phyloP scores from a whole-genome alignment of 2,329 filamentous ascomycete genomes.

The Aspergillus viridinutans region DNA sequence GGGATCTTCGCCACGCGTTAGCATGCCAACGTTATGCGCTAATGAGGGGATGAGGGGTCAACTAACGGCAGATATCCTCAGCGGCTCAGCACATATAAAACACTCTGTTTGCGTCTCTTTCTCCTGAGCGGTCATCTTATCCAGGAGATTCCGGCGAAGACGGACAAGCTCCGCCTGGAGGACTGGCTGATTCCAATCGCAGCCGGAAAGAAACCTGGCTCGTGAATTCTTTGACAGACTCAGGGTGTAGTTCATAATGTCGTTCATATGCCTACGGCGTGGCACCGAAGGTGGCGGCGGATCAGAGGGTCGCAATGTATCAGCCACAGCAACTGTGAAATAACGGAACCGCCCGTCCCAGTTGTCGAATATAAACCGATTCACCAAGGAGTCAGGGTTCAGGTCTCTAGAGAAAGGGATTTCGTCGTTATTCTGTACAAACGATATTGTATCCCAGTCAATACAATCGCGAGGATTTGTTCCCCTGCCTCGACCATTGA shows the following conservation, averaged over 20 bases:
- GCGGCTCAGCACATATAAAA: conserved; percentile 70
- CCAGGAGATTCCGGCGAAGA: conserved; percentile 78
- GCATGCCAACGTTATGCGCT: not conserved
- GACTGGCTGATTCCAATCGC: conserved; percentile 72
- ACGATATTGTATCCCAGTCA: conserved; percentile 40
- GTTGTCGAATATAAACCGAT: conserved; percentile 54
- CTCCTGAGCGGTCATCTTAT: conserved; percentile 56
- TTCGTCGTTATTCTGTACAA: conserved; percentile 37
- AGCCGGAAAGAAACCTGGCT: conserved; percentile 42
- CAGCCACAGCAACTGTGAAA: conserved; percentile 43
- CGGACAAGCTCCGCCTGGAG: conserved; percentile 69
- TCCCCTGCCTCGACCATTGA: conserved; percentile 3
- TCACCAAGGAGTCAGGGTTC: conserved; percentile 37
- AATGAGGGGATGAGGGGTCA: not conserved
- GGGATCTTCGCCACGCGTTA: conserved; percentile 55
- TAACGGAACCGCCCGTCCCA: conserved; percentile 57
- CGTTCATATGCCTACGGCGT: conserved; percentile 47
- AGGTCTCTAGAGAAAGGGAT: conserved; percentile 45
- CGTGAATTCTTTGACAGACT: conserved; percentile 66
- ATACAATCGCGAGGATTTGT: conserved; percentile 28
- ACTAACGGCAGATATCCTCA: conserved; percentile 71
- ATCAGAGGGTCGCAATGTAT: conserved; percentile 28
- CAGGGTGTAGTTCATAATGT: conserved; percentile 78
- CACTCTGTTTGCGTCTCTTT: conserved; percentile 48
- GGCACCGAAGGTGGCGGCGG: conserved; percentile 31